Conservation (phyloP, 1,139 yeast genomes). For the Yarrowia galli region DNA sequence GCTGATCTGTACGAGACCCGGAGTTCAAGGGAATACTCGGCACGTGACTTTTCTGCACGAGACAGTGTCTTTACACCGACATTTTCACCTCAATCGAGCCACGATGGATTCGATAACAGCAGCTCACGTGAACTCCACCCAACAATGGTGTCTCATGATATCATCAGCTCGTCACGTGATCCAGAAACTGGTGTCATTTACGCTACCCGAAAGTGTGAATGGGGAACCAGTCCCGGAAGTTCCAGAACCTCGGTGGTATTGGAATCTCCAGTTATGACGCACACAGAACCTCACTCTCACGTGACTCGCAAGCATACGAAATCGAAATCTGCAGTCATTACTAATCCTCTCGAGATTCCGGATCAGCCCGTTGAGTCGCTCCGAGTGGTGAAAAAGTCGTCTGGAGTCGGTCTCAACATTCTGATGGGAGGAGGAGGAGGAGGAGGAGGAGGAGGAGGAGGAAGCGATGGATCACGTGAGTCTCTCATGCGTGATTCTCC, state of each 20-base stretch:
- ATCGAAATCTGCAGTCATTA: background rate
- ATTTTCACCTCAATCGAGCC: background rate
- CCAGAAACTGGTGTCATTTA: slow-evolving; percentile 62
- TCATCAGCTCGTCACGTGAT: slow-evolving; percentile 75
- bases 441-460: background rate
- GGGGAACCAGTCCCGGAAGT: slow-evolving; percentile 20
- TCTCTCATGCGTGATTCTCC: background rate
- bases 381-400: slow-evolving; percentile 21
- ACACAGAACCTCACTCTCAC: background rate
- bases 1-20: background rate
- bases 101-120: background rate
- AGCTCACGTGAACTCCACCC: slow-evolving; percentile 62
- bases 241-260: slow-evolving; percentile 4
- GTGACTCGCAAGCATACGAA: background rate
- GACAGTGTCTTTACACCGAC: background rate
- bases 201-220: slow-evolving; percentile 23
- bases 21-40: background rate
- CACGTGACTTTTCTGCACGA: slow-evolving; percentile 7
- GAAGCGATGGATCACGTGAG: background rate
- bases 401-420: slow-evolving; percentile 8
- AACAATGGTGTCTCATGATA: slow-evolving; percentile 81
- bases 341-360: slow-evolving; percentile 11
- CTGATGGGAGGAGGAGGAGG: slow-evolving; percentile 5
- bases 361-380: slow-evolving; percentile 19
- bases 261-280: background rate